Evolutionary conservation across 1,139 yeast genomes (phyloP).

Genomic region (Protomyces lactucae-debilis): DNA sequence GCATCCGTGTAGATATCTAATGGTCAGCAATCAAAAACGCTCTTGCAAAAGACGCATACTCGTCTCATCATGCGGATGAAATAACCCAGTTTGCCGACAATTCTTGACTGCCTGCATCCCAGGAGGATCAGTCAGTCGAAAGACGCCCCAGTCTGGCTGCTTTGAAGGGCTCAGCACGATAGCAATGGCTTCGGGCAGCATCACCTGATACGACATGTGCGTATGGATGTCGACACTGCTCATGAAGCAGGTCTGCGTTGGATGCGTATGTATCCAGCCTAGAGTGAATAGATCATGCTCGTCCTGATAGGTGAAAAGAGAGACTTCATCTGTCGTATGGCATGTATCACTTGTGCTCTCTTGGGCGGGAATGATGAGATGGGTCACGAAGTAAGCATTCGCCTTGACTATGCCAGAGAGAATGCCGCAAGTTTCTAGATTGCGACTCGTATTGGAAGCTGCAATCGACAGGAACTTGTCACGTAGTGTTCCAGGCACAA

Average conservation of each 20-base stretch:
- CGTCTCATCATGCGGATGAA: conserved; percentile 51
- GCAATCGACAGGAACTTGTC: conserved; percentile 46
- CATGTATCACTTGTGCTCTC: conserved; percentile 57
- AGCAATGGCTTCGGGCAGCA: conserved; percentile 64
- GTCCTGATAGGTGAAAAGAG: conserved; percentile 51
- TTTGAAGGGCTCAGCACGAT: conserved; percentile 55
- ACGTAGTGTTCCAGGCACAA: conserved; percentile 47
- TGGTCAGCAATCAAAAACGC: neutral
- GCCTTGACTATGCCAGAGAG: conserved; percentile 53
- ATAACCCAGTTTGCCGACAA: conserved; percentile 43
- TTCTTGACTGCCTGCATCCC: conserved; percentile 51
- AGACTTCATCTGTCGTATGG: conserved; percentile 53
- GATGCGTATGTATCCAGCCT: conserved; percentile 69
- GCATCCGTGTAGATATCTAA: conserved; percentile 5
- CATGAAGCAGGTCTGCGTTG: conserved; percentile 59
- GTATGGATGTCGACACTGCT: conserved; percentile 61
- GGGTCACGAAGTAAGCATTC: conserved; percentile 57
- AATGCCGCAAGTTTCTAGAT: conserved; percentile 61
- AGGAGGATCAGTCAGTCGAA: conserved; percentile 57
- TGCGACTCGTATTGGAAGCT: conserved; percentile 45
- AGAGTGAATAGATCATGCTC: conserved; percentile 51
- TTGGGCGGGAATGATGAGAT: conserved; percentile 56
- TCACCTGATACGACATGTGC: conserved; percentile 57
- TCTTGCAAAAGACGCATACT: neutral
- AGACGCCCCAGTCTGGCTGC: conserved; percentile 50